Conservation (phyloP, 2,329 filamentous ascomycete genomes). For the Lasiodiplodia sp. region DNA sequence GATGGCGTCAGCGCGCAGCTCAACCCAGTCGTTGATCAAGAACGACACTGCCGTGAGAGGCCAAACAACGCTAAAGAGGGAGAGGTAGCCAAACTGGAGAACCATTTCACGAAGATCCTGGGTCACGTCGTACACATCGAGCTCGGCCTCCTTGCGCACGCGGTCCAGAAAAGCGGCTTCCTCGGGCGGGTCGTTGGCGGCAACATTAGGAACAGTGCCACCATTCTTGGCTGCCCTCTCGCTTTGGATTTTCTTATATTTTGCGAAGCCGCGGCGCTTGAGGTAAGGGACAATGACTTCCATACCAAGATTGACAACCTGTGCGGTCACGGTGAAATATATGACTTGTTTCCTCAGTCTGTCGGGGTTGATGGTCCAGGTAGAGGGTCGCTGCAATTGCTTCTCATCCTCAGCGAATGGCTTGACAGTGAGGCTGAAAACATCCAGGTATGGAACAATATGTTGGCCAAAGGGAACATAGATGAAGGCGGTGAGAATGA, state of each 20-base stretch:
- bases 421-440: conserved; percentile 78
- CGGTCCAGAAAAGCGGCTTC: conserved; percentile 82
- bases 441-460: conserved; percentile 83
- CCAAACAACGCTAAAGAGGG: conserved; percentile 93
- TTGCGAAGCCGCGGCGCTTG: conserved; percentile 79
- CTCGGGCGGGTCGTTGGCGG: conserved; percentile 72
- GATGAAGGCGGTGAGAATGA: conserved; percentile 92
- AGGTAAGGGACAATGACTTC: conserved; percentile 86
- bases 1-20: conserved; percentile 89
- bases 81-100: conserved; percentile 86
- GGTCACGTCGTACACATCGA: conserved; percentile 88
- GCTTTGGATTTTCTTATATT: conserved; percentile 77
- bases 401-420: conserved; percentile 79
- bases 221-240: conserved; percentile 65
- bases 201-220: conserved; percentile 56
- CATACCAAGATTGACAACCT: conserved; percentile 84
- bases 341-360: conserved; percentile 91
- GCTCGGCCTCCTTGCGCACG: conserved; percentile 81
- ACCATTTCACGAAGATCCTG: conserved; percentile 93
- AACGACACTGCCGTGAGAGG: conserved; percentile 90
- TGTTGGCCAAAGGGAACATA: conserved; percentile 90
- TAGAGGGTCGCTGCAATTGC: conserved; percentile 60
- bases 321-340: conserved; percentile 93
- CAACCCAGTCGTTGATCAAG: conserved; percentile 94
- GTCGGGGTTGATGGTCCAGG: conserved; percentile 82